These are phyloP conservation scores for Lachancea fermentati DNA, from an alignment of 805 yeast species.

Conservation along the genomic window DNA sequence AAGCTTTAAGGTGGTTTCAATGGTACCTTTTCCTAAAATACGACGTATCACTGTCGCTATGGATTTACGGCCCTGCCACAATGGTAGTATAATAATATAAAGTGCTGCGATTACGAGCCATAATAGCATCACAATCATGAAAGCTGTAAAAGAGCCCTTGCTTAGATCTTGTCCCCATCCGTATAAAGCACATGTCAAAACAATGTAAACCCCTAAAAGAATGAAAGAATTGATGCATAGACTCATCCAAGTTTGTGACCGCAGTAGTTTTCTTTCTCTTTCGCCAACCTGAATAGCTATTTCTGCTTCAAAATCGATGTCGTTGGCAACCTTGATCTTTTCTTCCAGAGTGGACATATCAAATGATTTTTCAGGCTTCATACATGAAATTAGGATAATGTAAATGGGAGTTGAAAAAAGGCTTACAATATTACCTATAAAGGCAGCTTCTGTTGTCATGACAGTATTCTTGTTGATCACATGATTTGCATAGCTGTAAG, in stretches of 20 bases:
- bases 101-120: slow-evolving; percentile 34
- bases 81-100: slow-evolving; percentile 35
- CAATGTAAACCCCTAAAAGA: slow-evolving; percentile 29
- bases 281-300: slow-evolving; percentile 22
- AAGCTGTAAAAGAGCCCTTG: slow-evolving; percentile 33
- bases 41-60: slow-evolving; percentile 6
- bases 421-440: slow-evolving; percentile 41
- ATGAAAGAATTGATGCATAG: slow-evolving; percentile 34
- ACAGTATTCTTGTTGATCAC: slow-evolving; percentile 40
- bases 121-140: slow-evolving; percentile 35
- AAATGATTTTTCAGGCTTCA: slow-evolving; percentile 33
- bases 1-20: too few species aligned
- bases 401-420: slow-evolving; percentile 31
- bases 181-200: slow-evolving; percentile 32
- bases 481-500: slow-evolving; percentile 39
- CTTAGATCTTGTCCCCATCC: slow-evolving; percentile 34
- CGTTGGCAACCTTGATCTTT: slow-evolving; percentile 32
- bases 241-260: slow-evolving; percentile 38
- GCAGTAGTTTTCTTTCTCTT: slow-evolving; percentile 22
- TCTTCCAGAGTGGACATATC: slow-evolving; percentile 19
- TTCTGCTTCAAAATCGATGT: slow-evolving; percentile 32
- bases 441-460: slow-evolving; percentile 40
- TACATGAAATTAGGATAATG: slow-evolving; percentile 25
- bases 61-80: slow-evolving; percentile 32
- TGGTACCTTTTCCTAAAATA: slow-evolving; percentile 5